phyloP scores from a whole-genome alignment of 2,329 filamentous ascomycete species.

The Alternaria metachromatica region DNA sequence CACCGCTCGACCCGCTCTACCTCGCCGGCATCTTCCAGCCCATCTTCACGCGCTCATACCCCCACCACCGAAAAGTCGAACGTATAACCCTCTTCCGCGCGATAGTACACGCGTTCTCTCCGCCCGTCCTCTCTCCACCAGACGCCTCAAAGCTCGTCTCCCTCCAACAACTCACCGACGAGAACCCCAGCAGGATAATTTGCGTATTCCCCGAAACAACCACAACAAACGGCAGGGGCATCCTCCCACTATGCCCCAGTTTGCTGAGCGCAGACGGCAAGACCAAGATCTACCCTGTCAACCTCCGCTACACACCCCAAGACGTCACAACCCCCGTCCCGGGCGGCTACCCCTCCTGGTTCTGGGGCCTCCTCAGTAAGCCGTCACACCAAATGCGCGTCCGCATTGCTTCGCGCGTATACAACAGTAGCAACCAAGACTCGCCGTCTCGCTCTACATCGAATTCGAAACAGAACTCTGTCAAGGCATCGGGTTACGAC shows the following conservation, averaged over 20 bases:
- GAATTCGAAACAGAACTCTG: constrained; percentile 10
- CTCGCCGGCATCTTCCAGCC: constrained; percentile 96
- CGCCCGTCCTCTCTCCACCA: constrained; percentile 54
- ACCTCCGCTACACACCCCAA: constrained; percentile 83
- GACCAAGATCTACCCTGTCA: constrained; percentile 87
- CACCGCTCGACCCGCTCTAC: constrained; percentile 90
- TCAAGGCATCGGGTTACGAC: constrained; percentile 34
- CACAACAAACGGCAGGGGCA: constrained; percentile 90
- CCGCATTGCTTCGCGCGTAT: constrained; percentile 79
- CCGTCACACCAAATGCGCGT: constrained; percentile 91
- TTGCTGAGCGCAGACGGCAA: constrained; percentile 71
- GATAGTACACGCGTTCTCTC: constrained; percentile 73
- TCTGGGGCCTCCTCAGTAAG: constrained; percentile 85
- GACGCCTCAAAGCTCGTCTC: constrained; percentile 43
- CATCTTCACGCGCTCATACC: constrained; percentile 87
- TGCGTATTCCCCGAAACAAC: constrained; percentile 93
- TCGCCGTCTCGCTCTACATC: constrained; percentile 14
- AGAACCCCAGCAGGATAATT: constrained; percentile 76
- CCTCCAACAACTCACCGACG: constrained; percentile 61
- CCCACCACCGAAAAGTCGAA: constrained; percentile 73
- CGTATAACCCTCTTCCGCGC: constrained; percentile 79
- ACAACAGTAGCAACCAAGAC: constrained; percentile 42
- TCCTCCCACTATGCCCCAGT: constrained; percentile 81
- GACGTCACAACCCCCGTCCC: constrained; percentile 93
- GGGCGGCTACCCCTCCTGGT: constrained; percentile 71